Evolutionary conservation across 139 green algal genomes (phyloP), one percentile per base, ranked within the genome.

Genomic region (Dunaliella primolecta): DNA sequence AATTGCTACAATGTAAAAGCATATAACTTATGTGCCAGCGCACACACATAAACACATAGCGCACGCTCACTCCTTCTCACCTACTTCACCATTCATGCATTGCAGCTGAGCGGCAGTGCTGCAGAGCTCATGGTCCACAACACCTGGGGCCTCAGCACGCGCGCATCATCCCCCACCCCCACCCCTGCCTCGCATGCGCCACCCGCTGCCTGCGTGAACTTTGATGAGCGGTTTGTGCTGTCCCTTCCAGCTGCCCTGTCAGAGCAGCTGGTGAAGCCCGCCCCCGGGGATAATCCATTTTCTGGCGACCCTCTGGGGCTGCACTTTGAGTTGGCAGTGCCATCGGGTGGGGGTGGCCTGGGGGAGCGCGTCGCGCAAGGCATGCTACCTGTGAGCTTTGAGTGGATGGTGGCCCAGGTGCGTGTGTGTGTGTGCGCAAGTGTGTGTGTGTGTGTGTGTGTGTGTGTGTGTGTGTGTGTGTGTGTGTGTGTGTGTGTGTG

Each of bases 181-280:
- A 81, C n/a, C 32, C 32, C 31, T 11, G 74, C 3, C 72, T 38
- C 2, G 29, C 1, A n/a, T 35, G 0, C 32, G 37, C 33, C 55
- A 0, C 3, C 34, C 2, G 55, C 1, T 64, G 81, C 2, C 25
- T 76, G 76, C 11, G 55, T 83, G 24, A 23, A 35, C 0, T 96
- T 92, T 92, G 31, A 85, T 33, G 92, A 96, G 87, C 89, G 91
- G 3, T 92, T 96, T 56, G 77, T 94, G 56, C 77, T 96, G 31
- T 79, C 87, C 25, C 86, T 95, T 70, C 92, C 89, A 3, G 37
- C 81, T 31, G 85, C 84, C 64, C 84, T 92, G 24, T 82, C 75
- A 38, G 89, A 92, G 77, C 85, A 90, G 84, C 85, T 92, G 81
- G 81, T 92, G 36, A 84, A 76, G 20, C 89, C 89, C 36, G 87